Evolutionary conservation across 306 rosid genomes (phyloP).

Genomic region (Ceratonia siliqua): DNA sequence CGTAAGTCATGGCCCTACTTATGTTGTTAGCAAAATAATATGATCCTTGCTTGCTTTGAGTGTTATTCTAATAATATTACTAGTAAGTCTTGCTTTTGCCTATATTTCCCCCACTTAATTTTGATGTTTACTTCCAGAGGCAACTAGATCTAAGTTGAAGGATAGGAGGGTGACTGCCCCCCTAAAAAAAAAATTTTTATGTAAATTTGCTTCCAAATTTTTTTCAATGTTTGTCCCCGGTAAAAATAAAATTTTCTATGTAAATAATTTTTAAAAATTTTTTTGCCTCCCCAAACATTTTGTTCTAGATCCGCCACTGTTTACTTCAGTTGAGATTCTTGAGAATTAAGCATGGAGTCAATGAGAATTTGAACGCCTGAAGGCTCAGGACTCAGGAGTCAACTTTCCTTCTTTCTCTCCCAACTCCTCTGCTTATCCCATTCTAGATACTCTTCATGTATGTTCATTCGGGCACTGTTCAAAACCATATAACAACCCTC

Average conservation of each 20-base stretch:
- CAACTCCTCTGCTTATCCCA: background rate
- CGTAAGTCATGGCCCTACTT: background rate
- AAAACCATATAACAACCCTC: background rate
- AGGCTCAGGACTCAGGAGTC: background rate
- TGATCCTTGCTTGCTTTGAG: background rate
- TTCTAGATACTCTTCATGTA: background rate
- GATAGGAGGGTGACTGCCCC: too few species aligned
- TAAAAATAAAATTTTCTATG: too few species aligned
- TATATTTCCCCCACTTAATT: background rate
- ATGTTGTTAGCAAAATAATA: background rate
- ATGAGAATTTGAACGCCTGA: background rate
- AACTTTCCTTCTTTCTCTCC: background rate
- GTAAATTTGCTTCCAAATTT: too few species aligned
- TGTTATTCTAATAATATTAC: background rate
- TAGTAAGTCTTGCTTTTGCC: constrained; percentile 8
- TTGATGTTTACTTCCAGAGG: background rate
- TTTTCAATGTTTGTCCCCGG: too few species aligned
- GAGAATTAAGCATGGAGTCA: too few species aligned
- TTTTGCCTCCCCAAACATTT: too few species aligned
- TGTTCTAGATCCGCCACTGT: too few species aligned
- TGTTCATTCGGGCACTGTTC: background rate
- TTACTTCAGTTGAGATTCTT: too few species aligned
- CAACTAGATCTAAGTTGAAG: too few species aligned
- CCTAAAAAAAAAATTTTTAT: too few species aligned
- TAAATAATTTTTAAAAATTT: too few species aligned